Conservation (phyloP, 257 asterid genomes). For the Solanum ossicruentum region DNA sequence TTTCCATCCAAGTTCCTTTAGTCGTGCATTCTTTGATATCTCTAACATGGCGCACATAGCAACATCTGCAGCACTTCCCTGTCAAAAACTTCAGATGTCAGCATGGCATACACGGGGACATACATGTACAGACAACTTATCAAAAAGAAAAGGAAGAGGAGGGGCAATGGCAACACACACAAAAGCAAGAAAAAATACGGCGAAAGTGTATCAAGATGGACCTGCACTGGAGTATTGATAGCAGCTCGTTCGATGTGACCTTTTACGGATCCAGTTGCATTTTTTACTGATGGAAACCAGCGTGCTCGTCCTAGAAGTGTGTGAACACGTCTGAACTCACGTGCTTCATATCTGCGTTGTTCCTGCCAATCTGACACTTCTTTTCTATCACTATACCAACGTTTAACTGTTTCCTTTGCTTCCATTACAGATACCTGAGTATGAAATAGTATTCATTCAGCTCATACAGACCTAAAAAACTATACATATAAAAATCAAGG, state of each 20-base stretch:
- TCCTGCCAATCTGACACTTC: constrained; percentile 88
- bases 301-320: constrained; percentile 92
- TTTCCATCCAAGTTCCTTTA: constrained; percentile 79
- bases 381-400: constrained; percentile 87
- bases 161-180: neutral
- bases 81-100: constrained; percentile 8
- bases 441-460: constrained; percentile 4
- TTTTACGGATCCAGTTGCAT: constrained; percentile 42
- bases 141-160: neutral
- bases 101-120: neutral
- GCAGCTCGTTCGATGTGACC: constrained; percentile 95
- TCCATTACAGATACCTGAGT: constrained; percentile 85
- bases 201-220: constrained; percentile 4
- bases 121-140: neutral
- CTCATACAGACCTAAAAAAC: neutral
- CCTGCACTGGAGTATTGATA: constrained; percentile 98
- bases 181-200: neutral
- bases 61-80: constrained; percentile 99
- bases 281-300: constrained; percentile 58
- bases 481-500: neutral
- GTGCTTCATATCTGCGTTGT: constrained; percentile 66
- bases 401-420: constrained; percentile 86
- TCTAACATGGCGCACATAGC: constrained; percentile 98
- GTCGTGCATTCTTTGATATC: constrained; percentile 49
- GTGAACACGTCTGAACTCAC: constrained; percentile 27